phyloP scores from a whole-genome alignment of 2,329 filamentous ascomycete species.

The Delphinella strobiligena region DNA sequence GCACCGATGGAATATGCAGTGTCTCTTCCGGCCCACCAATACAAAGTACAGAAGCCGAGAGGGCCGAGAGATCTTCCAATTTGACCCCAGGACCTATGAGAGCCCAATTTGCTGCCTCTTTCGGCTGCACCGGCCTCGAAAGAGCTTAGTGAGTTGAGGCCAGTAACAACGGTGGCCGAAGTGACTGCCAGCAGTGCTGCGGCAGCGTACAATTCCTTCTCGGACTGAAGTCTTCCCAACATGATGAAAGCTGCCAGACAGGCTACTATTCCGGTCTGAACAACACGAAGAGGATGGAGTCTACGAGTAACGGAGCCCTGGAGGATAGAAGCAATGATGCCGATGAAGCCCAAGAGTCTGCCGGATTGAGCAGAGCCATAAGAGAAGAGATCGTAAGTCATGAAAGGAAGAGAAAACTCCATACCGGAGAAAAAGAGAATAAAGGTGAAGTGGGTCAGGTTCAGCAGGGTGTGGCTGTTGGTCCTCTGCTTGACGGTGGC shows the following conservation, averaged over 20 bases:
- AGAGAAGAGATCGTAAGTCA: constrained; percentile 88
- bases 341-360: constrained; percentile 77
- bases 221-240: constrained; percentile 56
- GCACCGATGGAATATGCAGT: constrained; percentile 74
- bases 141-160: constrained; percentile 80
- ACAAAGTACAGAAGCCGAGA: constrained; percentile 81
- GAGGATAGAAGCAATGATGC: constrained; percentile 79
- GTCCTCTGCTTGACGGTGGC: constrained; percentile 39
- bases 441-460: constrained; percentile 77
- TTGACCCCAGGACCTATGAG: constrained; percentile 71
- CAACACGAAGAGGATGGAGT: constrained; percentile 65
- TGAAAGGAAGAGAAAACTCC: constrained; percentile 94
- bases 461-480: constrained; percentile 74
- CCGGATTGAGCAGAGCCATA: constrained; percentile 74
- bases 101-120: constrained; percentile 74
- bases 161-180: constrained; percentile 87
- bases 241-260: constrained; percentile 73
- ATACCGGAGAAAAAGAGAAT: constrained; percentile 95
- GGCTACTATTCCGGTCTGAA: constrained; percentile 65
- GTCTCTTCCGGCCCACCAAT: constrained; percentile 95
- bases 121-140: constrained; percentile 75
- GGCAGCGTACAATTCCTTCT: constrained; percentile 64
- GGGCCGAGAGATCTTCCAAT: constrained; percentile 78
- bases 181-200: constrained; percentile 79
- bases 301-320: constrained; percentile 86